Percentiles rank a stretch among this genome's conserved stretches.
Evolutionary conservation across 345 rosid species (phyloP).

Genomic region (Populus euphratica): DNA sequence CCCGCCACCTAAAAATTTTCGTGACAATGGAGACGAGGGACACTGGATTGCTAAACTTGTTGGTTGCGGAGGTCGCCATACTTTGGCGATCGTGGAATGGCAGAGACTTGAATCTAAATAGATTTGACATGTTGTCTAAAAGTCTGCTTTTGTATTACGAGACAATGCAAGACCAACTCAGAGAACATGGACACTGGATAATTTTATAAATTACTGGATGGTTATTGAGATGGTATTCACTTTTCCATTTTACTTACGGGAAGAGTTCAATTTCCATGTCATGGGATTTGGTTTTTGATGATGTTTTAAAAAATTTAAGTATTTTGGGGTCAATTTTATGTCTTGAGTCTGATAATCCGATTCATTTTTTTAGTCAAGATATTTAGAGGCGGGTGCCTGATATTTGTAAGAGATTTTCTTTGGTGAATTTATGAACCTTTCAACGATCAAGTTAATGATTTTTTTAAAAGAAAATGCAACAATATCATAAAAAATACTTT

Average conservation of each 20-base stretch:
- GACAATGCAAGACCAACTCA: neutral
- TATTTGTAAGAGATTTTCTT: too few relatives aligned
- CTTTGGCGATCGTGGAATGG: conserved; percentile 83
- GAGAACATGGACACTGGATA: neutral
- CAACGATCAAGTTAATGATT: too few relatives aligned
- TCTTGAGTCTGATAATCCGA: too few relatives aligned
- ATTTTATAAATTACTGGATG: neutral
- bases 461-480: too few relatives aligned
- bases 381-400: accelerated
- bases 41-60: conserved; percentile 71
- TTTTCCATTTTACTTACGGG: neutral
- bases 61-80: conserved; percentile 95
- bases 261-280: neutral
- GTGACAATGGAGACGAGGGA: conserved; percentile 40
- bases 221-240: neutral
- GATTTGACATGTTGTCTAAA: neutral
- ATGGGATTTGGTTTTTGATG: neutral
- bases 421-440: accelerated
- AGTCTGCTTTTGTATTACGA: neutral
- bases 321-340: too few relatives aligned
- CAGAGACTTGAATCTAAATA: conserved; percentile 29
- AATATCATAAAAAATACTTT: too few relatives aligned
- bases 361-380: too few relatives aligned
- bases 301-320: too few relatives aligned
- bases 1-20: conserved; percentile 43